A percentile compares a stretch with the other conserved stretches of the same genome.
These are phyloP conservation scores for Botrytis porri DNA, from an alignment of 2,329 filamentous ascomycete species.

Conservation along the genomic window DNA sequence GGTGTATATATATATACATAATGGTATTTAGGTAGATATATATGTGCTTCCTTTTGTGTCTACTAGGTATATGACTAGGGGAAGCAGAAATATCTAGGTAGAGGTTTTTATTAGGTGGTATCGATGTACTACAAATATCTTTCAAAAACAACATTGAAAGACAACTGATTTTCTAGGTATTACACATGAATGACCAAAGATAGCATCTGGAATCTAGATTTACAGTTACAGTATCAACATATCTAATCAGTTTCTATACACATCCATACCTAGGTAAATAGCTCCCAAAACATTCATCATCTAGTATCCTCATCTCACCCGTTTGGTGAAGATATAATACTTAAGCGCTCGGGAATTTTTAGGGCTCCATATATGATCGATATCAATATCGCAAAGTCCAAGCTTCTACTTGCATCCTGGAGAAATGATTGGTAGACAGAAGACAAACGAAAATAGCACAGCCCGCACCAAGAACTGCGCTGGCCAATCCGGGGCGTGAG, in stretches of 20 bases:
- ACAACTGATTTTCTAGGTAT: neutral
- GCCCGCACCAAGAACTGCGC: slow-evolving; percentile 3
- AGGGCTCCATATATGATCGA: neutral
- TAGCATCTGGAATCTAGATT: neutral
- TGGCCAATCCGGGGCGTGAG: neutral
- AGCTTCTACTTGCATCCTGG: neutral
- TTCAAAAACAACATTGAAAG: neutral
- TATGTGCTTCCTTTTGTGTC: neutral
- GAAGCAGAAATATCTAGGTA: neutral
- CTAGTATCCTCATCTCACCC: neutral
- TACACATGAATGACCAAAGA: neutral
- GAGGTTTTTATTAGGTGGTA: neutral
- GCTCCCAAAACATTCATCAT: neutral
- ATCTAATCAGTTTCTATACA: neutral
- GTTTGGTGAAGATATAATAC: neutral
- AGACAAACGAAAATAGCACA: neutral
- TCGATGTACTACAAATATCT: neutral
- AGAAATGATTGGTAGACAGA: neutral
- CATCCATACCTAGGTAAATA: neutral
- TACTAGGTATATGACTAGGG: rapidly evolving
- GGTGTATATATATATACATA: neutral
- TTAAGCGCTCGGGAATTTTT: slow-evolving; percentile 10
- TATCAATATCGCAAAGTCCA: neutral
- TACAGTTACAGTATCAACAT: neutral
- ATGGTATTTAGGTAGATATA: rapidly evolving